A percentile compares a stretch with the other conserved stretches of the same genome.
Conservation (phyloP, 2,329 filamentous ascomycete species). For the Cladosporium oxysporum region DNA sequence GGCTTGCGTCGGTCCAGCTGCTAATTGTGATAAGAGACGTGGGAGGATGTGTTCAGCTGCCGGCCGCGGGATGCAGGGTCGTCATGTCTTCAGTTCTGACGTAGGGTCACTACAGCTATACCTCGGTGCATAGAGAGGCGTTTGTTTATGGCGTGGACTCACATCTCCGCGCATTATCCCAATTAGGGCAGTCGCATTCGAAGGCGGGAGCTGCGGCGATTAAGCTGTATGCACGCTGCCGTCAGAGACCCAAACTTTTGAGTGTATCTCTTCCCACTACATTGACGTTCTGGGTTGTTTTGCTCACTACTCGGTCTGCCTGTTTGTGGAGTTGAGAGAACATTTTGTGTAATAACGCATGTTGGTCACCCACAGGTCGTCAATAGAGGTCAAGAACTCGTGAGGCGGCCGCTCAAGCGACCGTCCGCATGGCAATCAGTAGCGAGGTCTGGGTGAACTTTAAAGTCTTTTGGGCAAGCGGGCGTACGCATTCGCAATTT, state of each 20-base stretch:
- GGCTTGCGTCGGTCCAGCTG: background rate
- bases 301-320: background rate
- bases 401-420: background rate
- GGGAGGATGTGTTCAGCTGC: background rate
- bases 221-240: background rate
- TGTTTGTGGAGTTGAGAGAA: background rate
- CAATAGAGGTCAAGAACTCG: background rate
- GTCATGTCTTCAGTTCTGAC: background rate
- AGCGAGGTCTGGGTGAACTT: background rate
- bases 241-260: background rate
- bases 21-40: background rate
- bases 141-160: background rate
- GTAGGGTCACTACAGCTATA: background rate
- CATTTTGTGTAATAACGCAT: background rate
- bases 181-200: background rate
- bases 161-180: background rate
- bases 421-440: background rate
- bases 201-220: background rate
- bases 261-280: background rate
- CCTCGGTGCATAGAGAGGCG: background rate
- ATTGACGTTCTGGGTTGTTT: background rate
- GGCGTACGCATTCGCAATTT: background rate
- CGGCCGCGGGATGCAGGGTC: background rate
- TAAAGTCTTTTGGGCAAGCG: background rate
- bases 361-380: background rate